phyloP scores from a whole-genome alignment of 2,329 filamentous ascomycete species.

The Beauveria medogensis region DNA sequence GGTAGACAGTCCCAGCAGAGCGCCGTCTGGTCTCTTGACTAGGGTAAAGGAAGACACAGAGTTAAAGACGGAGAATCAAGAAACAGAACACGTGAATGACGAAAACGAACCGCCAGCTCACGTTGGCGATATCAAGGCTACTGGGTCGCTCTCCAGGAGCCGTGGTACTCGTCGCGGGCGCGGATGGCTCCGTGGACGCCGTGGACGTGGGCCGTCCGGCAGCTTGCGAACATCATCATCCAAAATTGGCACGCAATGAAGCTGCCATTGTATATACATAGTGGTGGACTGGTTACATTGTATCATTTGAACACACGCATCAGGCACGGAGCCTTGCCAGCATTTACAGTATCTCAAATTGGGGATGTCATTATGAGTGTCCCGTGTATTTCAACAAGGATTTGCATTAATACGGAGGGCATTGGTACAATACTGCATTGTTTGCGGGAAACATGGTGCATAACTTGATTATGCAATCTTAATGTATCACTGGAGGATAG shows the following conservation, averaged over 20 bases:
- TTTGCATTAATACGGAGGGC: neutral
- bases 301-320: neutral
- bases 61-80: neutral
- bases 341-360: neutral
- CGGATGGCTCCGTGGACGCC: conserved; percentile 9
- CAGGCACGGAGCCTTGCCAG: neutral
- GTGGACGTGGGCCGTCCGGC: conserved; percentile 2
- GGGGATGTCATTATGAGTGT: neutral
- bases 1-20: neutral
- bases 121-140: neutral
- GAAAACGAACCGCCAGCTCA: conserved; percentile 9
- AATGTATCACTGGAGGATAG: neutral
- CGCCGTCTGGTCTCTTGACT: neutral
- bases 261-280: neutral
- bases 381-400: neutral
- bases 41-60: neutral
- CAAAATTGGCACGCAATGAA: neutral
- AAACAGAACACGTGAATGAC: neutral
- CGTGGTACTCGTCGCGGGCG: conserved; percentile 7
- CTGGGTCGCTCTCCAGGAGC: neutral
- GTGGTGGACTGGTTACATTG: neutral
- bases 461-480: neutral
- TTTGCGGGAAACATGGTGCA: neutral
- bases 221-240: neutral
- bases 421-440: neutral